A percentile compares a stretch with the other conserved stretches of the same genome.
Evolutionary conservation across 2,329 filamentous ascomycete genomes (phyloP).

Genomic region (Talaromyces amestolkiae): DNA sequence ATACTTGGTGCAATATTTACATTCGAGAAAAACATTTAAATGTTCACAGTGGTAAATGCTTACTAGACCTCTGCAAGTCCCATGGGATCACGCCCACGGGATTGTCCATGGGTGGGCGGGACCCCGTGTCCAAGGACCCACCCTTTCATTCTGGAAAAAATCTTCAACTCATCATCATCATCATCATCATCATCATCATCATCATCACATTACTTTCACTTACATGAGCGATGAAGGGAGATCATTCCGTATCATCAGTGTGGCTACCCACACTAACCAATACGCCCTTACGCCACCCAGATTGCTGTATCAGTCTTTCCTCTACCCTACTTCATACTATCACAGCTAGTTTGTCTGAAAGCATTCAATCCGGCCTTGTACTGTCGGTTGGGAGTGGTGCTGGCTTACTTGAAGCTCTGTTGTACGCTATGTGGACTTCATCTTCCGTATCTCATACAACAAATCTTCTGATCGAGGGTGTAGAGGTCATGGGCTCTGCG

Average conservation of each 20-base stretch:
- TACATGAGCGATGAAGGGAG: neutral
- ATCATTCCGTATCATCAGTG: neutral
- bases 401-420: constrained; percentile 8
- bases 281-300: neutral
- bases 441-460: neutral
- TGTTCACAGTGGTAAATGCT: no score
- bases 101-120: no score
- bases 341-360: constrained; percentile 2
- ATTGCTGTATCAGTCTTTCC: constrained; percentile 10
- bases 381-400: constrained; percentile 9
- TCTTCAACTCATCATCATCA: neutral
- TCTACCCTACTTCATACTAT: neutral
- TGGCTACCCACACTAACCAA: neutral
- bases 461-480: constrained; percentile 3
- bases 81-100: no score
- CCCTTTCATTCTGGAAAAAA: neutral
- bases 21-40: no score
- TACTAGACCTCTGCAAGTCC: no score
- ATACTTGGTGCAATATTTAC: no score
- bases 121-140: no score
- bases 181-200: neutral
- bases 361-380: neutral
- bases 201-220: neutral
- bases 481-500: neutral
- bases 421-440: constrained; percentile 2